Evolutionary conservation across 352 stramenopile species (phyloP), one percentile per base, ranked within the genome.

Genomic region (Globisporangium spiculum): DNA sequence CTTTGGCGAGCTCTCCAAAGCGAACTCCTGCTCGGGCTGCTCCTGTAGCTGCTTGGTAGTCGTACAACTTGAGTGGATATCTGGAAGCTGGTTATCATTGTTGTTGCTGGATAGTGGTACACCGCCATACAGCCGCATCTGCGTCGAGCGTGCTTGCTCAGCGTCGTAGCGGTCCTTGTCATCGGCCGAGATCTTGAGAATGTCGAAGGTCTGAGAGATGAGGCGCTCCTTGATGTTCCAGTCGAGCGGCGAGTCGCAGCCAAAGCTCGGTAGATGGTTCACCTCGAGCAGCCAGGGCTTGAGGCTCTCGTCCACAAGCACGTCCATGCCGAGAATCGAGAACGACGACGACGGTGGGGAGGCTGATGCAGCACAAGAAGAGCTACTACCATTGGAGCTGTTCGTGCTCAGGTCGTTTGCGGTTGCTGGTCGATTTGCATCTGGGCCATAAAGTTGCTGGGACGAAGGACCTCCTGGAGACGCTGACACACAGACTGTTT

Each of bases 261-360:
- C 93, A 79, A 98, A 99, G 68, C 90, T 95, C 58, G 97, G 94
- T 9, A 99, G 62, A 70, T 99, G 95, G 73, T 99, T 99, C 32
- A 99, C 97, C 68, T 99, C 97, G 10, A 99, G 95, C 20, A 99
- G 77, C 87, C 92, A 98, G 6, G 97, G 96, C 66, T 98, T 98
- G 0, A 99, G 79, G 22, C 89, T 78, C 48, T 95, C 84, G 69
- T 99, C 97, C 6, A 99, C 81, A 54, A 99, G 92, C 36, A 99
- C 93, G 71, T 99, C 97, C 80, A 99, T 96, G 4, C 97, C 97
- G 5, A 99, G 79, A 1, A 99, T 84, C 50, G 98, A 93, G 75
- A 99, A 93, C 62, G 76, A 91, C 9, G 80, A 92, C 9, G 81
- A 90, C 5, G 75, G 26, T 30, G 55, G 4, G 18, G 46, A 41